Conservation (phyloP, 208 protist species). For the Wallacemonas collosoma region DNA sequence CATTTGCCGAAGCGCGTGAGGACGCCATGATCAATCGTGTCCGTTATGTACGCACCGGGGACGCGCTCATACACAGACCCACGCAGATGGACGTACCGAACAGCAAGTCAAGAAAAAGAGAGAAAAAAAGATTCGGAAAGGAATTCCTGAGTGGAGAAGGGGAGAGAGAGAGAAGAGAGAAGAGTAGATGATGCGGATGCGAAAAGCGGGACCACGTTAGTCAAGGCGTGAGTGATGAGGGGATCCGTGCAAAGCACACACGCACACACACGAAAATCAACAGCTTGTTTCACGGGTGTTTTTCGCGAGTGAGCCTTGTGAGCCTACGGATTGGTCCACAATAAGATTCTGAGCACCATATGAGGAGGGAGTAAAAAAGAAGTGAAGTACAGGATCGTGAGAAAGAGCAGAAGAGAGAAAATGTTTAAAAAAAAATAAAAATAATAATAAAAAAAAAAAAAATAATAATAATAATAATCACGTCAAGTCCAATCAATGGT, state of each 20-base stretch:
- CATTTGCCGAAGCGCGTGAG: background rate
- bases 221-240: background rate
- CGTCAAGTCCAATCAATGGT: background rate
- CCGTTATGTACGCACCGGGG: too few relatives aligned
- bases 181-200: conserved; percentile 6
- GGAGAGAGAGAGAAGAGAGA: conserved; percentile 11
- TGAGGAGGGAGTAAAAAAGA: too few relatives aligned
- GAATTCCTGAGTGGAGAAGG: background rate
- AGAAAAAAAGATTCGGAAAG: background rate
- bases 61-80: too few relatives aligned
- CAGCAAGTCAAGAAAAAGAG: conserved; percentile 11
- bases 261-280: too few relatives aligned
- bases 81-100: background rate
- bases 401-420: background rate
- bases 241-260: too few relatives aligned
- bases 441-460: conserved; percentile 1
- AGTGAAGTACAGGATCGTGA: too few relatives aligned
- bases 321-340: too few relatives aligned
- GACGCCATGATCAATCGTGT: background rate
- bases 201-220: background rate
- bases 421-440: conserved; percentile 13
- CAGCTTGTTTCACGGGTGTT: too few relatives aligned
- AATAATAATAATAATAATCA: conserved; percentile 16
- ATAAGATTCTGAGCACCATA: too few relatives aligned
- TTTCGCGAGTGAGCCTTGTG: too few relatives aligned